Evolutionary conservation across 768 basidiomycete species (phyloP), one percentile per base, ranked within the genome.

Genomic region (Lactarius trivialis): DNA sequence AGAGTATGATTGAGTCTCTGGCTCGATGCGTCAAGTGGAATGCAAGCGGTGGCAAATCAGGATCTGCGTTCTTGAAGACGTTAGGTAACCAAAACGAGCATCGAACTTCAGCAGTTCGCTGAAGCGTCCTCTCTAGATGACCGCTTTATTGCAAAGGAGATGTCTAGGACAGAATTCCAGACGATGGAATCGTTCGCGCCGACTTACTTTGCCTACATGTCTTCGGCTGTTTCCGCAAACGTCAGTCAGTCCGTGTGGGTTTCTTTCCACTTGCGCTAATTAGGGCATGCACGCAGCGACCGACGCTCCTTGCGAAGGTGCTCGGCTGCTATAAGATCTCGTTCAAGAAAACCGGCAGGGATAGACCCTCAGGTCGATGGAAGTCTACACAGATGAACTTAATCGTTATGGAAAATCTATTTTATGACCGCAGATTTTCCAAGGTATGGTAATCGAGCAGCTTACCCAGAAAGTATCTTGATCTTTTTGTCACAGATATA

Each of bases 121-220:
- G 48, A 65, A 12, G 65, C 54, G 21, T 33, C 33, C n/a, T 43
- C 41, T 19, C 60, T 60, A 97, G 96, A 99, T 70, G 94, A 98
- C 72, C 93, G 97, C 7, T 98, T 98, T 79, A 97, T 99, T 67
- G 93, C 96, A 36, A 99, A 99, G 70, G 96, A 98, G 68, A 82
- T 98, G 30, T 96, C 95, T 0, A 82, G 84, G 60, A 80, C 90
- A 33, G 97, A 99, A 70, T 76, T 98, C 67, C 92, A 96, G 71
- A 91, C 92, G 0, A 91, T 98, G 85, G 92, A 95, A 68, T 91
- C 89, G 0, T 98, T 99, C 74, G 96, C 93, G 15, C 97, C 96
- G 0, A 89, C 92, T 2, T 99, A 99, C 73, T 98, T 99, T 69
- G 90, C 95, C 65, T 99, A 98, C 72, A 95, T 98, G 88, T 90